Evolutionary conservation across 164 flowering plant species (phyloP).

Genomic region (Hamamelis virginiana): DNA sequence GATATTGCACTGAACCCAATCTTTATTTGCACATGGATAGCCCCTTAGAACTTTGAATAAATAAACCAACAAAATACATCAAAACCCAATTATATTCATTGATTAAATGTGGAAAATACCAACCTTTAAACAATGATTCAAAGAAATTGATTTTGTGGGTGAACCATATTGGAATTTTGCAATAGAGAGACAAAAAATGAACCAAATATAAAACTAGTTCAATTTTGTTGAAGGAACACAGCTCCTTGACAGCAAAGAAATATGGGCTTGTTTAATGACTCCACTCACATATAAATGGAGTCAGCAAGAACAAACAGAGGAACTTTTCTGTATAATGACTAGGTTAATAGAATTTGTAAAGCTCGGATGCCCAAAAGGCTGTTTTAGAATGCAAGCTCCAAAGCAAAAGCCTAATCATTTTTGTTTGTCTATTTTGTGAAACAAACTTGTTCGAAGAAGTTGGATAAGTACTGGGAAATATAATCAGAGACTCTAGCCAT

Average conservation of each 20-base stretch:
- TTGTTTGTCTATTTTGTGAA: neutral
- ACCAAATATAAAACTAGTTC: no score
- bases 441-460: neutral
- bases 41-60: neutral
- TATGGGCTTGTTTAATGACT: no score
- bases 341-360: no score
- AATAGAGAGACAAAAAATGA: neutral
- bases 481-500: no score
- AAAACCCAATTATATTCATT: neutral
- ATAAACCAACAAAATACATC: neutral
- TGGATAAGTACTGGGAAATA: neutral
- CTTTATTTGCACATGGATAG: neutral
- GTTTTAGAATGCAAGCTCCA: no score
- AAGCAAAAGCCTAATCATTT: no score
- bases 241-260: no score
- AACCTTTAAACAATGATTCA: neutral
- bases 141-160: neutral
- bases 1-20: constrained; percentile 5
- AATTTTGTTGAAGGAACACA: no score
- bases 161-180: neutral
- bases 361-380: no score
- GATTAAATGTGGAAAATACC: neutral
- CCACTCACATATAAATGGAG: no score
- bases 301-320: no score
- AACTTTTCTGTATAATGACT: no score